These are phyloP conservation scores for Amphichorda felina DNA, from an alignment of 2,329 filamentous ascomycete genomes.

Conservation along the genomic window DNA sequence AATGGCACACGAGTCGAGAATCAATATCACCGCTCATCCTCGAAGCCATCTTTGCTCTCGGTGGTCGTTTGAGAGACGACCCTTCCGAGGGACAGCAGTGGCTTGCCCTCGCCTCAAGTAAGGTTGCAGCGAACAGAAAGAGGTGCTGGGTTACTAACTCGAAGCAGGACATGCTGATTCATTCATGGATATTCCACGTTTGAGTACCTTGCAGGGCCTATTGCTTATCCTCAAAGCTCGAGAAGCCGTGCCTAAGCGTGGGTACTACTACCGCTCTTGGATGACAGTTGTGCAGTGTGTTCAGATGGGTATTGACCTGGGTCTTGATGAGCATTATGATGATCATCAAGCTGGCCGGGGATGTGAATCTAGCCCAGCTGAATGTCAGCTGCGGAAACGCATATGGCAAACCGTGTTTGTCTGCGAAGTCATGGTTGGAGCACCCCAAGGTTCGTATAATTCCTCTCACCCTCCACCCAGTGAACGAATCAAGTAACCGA, in stretches of 20 bases:
- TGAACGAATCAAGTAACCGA: background rate
- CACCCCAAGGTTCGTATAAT: slow-evolving; percentile 60
- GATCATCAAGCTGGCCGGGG: slow-evolving; percentile 60
- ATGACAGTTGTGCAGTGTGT: slow-evolving; percentile 88
- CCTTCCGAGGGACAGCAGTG: slow-evolving; percentile 80
- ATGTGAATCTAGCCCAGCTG: slow-evolving; percentile 57
- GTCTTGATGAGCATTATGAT: slow-evolving; percentile 75
- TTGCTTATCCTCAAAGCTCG: slow-evolving; percentile 81
- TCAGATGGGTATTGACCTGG: slow-evolving; percentile 85
- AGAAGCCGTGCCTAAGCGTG: slow-evolving; percentile 82
- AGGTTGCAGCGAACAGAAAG: slow-evolving; percentile 34
- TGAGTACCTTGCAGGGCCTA: slow-evolving; percentile 87
- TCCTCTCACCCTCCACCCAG: background rate
- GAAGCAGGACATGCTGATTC: slow-evolving; percentile 70
- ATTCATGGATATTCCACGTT: slow-evolving; percentile 81
- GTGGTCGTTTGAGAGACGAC: slow-evolving; percentile 72
- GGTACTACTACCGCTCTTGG: slow-evolving; percentile 96
- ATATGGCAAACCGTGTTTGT: slow-evolving; percentile 85
- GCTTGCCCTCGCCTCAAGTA: slow-evolving; percentile 81
- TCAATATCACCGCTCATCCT: slow-evolving; percentile 80
- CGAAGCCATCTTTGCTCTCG: slow-evolving; percentile 85
- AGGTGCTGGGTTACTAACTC: slow-evolving; percentile 70
- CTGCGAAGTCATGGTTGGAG: slow-evolving; percentile 86
- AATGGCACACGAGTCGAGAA: slow-evolving; percentile 76
- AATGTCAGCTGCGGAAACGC: slow-evolving; percentile 75